These are phyloP conservation scores for Pyricularia sp. DNA, from an alignment of 2,329 filamentous ascomycete species.

Conservation along the genomic window DNA sequence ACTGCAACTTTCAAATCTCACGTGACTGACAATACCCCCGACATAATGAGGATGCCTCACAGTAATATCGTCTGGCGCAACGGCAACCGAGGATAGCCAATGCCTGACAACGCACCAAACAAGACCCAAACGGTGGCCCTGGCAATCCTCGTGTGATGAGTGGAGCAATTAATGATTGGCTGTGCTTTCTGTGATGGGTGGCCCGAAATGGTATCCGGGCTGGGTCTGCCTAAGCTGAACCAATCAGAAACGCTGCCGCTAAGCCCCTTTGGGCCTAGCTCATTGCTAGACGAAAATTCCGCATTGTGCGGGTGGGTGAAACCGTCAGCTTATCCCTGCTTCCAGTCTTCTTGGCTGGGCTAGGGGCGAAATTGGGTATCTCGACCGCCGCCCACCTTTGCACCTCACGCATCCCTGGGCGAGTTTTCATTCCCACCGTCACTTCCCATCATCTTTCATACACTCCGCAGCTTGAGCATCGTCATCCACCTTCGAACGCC, in stretches of 20 bases:
- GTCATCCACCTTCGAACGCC: background rate
- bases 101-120: background rate
- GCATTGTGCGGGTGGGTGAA: background rate
- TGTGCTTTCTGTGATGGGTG: background rate
- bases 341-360: background rate
- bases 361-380: constrained; percentile 3
- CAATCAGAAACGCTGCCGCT: background rate
- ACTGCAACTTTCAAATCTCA: no score
- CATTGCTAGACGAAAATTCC: background rate
- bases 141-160: background rate
- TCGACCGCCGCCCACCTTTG: constrained; percentile 5
- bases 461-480: background rate
- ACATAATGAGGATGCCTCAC: no score
- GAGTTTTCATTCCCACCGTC: background rate
- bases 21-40: no score
- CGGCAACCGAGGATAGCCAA: background rate
- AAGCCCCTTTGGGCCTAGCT: background rate
- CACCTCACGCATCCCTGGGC: background rate
- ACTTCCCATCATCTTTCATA: background rate
- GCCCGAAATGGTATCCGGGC: background rate
- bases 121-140: background rate
- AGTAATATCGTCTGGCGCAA: background rate
- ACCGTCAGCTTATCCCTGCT: constrained; percentile 1
- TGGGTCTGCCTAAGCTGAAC: background rate
- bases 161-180: background rate